phyloP scores from a whole-genome alignment of 495 filamentous ascomycete genomes.

The Aspergillus taichungensis region DNA sequence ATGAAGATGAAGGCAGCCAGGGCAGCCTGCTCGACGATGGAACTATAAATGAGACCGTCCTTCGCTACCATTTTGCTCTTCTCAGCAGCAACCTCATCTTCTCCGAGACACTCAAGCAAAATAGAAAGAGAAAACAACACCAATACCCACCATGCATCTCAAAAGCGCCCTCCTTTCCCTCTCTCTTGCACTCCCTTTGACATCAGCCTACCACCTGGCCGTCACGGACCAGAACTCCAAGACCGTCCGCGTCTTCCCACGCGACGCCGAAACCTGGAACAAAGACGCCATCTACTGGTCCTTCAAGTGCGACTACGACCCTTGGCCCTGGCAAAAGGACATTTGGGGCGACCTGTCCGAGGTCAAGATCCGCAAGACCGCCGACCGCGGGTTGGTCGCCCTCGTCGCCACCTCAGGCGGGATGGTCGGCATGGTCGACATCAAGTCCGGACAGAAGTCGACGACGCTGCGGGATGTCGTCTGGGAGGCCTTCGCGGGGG shows the following conservation, averaged over 20 bases:
- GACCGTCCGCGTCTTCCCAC: conserved; percentile 4
- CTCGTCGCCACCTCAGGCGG: conserved; percentile 1
- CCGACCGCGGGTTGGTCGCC: background rate
- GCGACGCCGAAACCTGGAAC: conserved; percentile 1
- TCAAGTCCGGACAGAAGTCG: background rate
- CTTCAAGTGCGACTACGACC: background rate
- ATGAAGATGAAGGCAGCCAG: too few species aligned
- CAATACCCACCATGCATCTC: too few species aligned
- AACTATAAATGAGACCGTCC: too few species aligned
- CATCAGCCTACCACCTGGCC: background rate
- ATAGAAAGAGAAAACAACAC: too few species aligned
- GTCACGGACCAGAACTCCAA: conserved; percentile 5
- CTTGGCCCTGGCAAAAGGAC: background rate
- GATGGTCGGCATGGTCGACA: conserved; percentile 5
- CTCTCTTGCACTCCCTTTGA: too few species aligned
- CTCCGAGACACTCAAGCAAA: too few species aligned
- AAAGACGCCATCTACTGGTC: conserved; percentile 1
- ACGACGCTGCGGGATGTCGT: conserved; percentile 1
- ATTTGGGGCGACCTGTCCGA: conserved; percentile 1
- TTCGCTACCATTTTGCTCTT: too few species aligned
- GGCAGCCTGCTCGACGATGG: too few species aligned
- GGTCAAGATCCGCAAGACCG: conserved; percentile 6
- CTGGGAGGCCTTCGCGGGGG: conserved; percentile 1
- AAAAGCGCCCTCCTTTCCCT: too few species aligned
- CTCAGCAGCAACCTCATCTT: too few species aligned